phyloP scores from a whole-genome alignment of 192 early-diverging fungal species.

The Coemansia sp. region DNA sequence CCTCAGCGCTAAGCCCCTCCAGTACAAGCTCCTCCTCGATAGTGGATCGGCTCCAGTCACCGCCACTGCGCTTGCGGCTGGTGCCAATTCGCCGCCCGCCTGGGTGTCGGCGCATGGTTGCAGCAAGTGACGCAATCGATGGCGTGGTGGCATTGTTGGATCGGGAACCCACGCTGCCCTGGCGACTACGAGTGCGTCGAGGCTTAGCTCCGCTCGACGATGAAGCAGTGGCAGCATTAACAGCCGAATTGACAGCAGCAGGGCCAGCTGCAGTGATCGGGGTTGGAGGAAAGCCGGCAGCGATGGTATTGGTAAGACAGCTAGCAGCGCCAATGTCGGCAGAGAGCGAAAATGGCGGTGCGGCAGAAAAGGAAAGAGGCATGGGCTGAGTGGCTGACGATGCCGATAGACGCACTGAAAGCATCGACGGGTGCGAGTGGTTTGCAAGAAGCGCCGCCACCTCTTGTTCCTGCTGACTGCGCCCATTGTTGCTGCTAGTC shows the following conservation, averaged over 20 bases:
- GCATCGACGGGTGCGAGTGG: conserved; percentile 3
- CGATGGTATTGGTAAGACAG: not conserved
- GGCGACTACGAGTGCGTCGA: not conserved
- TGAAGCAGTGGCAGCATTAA: not conserved
- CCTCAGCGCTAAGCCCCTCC: conserved; percentile 34
- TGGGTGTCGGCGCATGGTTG: not conserved
- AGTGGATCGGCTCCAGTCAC: conserved; percentile 26
- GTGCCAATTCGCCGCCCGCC: not conserved
- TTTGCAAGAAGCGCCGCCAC: not conserved
- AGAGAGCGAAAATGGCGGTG: not conserved
- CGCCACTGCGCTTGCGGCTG: conserved; percentile 12
- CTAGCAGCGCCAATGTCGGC: not conserved
- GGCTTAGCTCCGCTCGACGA: conserved; percentile 1
- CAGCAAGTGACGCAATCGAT: conserved; percentile 1
- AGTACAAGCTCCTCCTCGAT: conserved; percentile 46
- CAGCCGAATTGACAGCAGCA: not conserved
- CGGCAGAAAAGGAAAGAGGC: not conserved
- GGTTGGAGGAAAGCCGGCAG: not conserved
- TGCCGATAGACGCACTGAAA: not conserved
- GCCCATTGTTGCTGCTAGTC: not conserved
- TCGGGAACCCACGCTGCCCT: not conserved
- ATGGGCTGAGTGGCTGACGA: conserved; percentile 2
- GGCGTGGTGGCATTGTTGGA: not conserved
- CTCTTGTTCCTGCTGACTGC: conserved; percentile 4
- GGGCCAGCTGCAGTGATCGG: conserved; percentile 5